Base-by-base conservation (phyloP, 2,329 filamentous ascomycete genomes). In the Cladobotryum mycophilum region DNA sequence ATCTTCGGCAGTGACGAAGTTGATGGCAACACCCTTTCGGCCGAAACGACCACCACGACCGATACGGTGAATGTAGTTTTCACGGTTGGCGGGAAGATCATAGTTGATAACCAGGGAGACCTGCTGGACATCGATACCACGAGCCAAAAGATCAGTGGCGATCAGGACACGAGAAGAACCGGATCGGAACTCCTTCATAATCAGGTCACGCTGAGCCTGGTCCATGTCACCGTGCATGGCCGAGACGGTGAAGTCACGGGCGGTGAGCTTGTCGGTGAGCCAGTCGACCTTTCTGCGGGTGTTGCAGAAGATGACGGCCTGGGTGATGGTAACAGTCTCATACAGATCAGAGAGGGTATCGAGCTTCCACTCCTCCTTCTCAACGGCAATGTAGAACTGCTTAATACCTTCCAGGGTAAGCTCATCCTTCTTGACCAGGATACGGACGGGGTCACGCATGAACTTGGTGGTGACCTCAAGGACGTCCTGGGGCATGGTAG, bases 201-300 rank as follows among this genome's bases (percentile, higher is more conserved):
- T 99, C 69, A 95, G 81, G 74, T 97, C 93, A 84, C 93, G 91
- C 81, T 97, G 90, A 67, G 76, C 78, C 80, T 96, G 91, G 74
- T 96, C 90, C 93, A 99, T 99, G 70, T 99, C 93, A 72, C 93
- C 93, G 82, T 99, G 93, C 93, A 99, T 97, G 76, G 92, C 91
- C 37, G 92, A 96, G 72, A 99, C 93, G 58, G 93, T 97, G 81
- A 99, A 99, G 78, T 99, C 92, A 79, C 90, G 89, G 65, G 88
- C 88, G 65, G 89, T 95, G 71, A 99, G 90, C 85, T 97, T 97
- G 78, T 97, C 92, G 62, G 93, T 97, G 65, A 99, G 87, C 93
- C 93, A 99, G 80, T 99, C 93, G 67, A 99, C 93, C 91, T 99
- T 99, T 82, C 92, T 88, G 74, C 93, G 88, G 70, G 93, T 99